Evolutionary conservation across 495 filamentous ascomycete genomes (phyloP).

Genomic region (Aspergillus asperescens): DNA sequence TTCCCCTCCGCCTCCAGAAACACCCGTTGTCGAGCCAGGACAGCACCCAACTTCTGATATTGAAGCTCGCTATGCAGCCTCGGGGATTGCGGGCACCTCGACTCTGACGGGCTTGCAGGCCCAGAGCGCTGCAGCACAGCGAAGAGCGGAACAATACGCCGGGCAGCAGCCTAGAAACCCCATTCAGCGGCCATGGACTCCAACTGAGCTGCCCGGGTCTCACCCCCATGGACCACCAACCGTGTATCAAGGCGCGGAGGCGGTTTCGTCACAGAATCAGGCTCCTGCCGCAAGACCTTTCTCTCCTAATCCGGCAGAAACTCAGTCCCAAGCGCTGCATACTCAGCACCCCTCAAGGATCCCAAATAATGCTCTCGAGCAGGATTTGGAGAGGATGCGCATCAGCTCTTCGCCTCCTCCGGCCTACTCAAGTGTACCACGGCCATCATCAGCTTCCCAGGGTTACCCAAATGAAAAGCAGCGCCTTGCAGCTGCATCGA

Average conservation of each 20-base stretch:
- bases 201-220: conserved; percentile 83
- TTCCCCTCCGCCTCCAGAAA: conserved; percentile 92
- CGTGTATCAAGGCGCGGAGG: conserved; percentile 77
- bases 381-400: conserved; percentile 84
- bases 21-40: conserved; percentile 72
- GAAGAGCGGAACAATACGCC: conserved; percentile 69
- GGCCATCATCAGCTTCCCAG: conserved; percentile 41
- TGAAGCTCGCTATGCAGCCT: conserved; percentile 82
- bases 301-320: conserved; percentile 26
- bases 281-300: conserved; percentile 28
- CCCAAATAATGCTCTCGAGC: conserved; percentile 63
- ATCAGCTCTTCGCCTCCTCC: conserved; percentile 81
- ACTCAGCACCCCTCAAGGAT: conserved; percentile 27
- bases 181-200: conserved; percentile 82
- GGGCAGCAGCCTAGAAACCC: conserved; percentile 43
- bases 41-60: conserved; percentile 70
- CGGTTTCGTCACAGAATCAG: conserved; percentile 38
- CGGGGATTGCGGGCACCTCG: conserved; percentile 78
- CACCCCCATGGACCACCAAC: conserved; percentile 89
- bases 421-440: conserved; percentile 78
- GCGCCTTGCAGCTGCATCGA: conserved; percentile 30
- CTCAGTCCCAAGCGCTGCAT: conserved; percentile 18
- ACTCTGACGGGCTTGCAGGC: conserved; percentile 75
- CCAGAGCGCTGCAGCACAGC: conserved; percentile 76
- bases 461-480: conserved; percentile 78